Percentiles rank a stretch among this genome's conserved stretches.
These are phyloP conservation scores for Pisolithus orientalis DNA, from an alignment of 768 basidiomycete genomes.

Conservation along the genomic window DNA sequence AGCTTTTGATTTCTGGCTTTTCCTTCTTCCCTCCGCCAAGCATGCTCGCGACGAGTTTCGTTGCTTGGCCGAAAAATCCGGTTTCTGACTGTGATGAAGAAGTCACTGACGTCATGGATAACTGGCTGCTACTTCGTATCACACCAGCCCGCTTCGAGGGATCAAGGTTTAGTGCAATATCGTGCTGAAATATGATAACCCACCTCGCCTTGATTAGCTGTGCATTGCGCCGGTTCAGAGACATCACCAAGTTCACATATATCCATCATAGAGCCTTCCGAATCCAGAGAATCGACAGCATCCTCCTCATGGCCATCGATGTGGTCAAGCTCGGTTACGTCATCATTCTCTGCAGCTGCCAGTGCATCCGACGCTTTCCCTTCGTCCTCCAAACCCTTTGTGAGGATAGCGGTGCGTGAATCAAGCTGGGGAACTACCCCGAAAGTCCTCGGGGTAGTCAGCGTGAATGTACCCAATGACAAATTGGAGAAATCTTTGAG, in stretches of 20 bases:
- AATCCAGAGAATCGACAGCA: constrained; percentile 29
- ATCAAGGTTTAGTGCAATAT: constrained; percentile 2
- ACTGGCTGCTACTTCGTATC: constrained; percentile 46
- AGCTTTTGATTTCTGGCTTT: constrained; percentile 72
- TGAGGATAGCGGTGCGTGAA: constrained; percentile 17
- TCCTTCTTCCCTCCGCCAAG: constrained; percentile 65
- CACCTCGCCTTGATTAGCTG: constrained; percentile 39
- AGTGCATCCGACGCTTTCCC: not conserved
- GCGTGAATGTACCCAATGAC: constrained; percentile 33
- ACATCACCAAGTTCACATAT: constrained; percentile 35
- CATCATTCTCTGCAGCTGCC: not conserved
- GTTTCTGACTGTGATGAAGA: constrained; percentile 36
- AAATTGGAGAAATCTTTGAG: constrained; percentile 31
- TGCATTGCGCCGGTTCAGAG: constrained; percentile 31
- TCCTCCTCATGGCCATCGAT: constrained; percentile 7
- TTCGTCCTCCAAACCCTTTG: not conserved
- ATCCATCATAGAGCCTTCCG: constrained; percentile 27
- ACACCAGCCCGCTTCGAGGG: constrained; percentile 11
- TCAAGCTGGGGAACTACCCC: constrained; percentile 34
- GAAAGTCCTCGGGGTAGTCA: constrained; percentile 40
- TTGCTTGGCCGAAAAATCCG: constrained; percentile 67
- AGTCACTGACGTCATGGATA: constrained; percentile 44
- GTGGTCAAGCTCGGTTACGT: constrained; percentile 6
- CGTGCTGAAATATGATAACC: constrained; percentile 10
- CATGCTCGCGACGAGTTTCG: constrained; percentile 60